A percentile compares a stretch with the other conserved stretches of the same genome.
Evolutionary conservation across 305 asterid genomes (phyloP).

Genomic region (Rubia tinctorum): DNA sequence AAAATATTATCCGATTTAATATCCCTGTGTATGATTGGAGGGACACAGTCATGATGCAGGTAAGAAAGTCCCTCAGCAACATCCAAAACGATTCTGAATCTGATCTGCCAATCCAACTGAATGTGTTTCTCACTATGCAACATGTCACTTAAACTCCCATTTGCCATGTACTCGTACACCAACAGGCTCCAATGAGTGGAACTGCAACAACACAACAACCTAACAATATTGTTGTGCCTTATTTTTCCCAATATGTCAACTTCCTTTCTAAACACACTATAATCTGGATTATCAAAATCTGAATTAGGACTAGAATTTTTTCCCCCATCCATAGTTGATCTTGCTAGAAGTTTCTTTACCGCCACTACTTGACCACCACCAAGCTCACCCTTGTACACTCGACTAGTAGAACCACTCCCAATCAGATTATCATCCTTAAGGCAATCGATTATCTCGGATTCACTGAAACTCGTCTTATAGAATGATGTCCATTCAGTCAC

Average conservation of each 20-base stretch:
- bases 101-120: slow-evolving; percentile 56
- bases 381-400: slow-evolving; percentile 65
- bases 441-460: slow-evolving; percentile 46
- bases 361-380: slow-evolving; percentile 79
- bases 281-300: slow-evolving; percentile 19
- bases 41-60: slow-evolving; percentile 85
- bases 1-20: slow-evolving; percentile 77
- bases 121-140: slow-evolving; percentile 44
- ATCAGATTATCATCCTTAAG: slow-evolving; percentile 61
- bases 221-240: slow-evolving; percentile 82
- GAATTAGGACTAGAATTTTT: slow-evolving; percentile 20
- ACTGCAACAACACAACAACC: slow-evolving; percentile 70
- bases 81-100: slow-evolving; percentile 68
- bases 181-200: slow-evolving; percentile 51
- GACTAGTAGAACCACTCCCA: slow-evolving; percentile 78
- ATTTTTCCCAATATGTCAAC: slow-evolving; percentile 73
- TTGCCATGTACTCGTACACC: slow-evolving; percentile 82
- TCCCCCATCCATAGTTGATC: slow-evolving; percentile 24
- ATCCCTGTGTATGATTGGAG: slow-evolving; percentile 81
- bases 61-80: slow-evolving; percentile 93
- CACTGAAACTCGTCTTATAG: slow-evolving; percentile 58
- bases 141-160: slow-evolving; percentile 83
- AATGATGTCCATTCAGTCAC: slow-evolving; percentile 65
- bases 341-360: slow-evolving; percentile 60
- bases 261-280: slow-evolving; percentile 56